phyloP scores from a whole-genome alignment of 2,329 filamentous ascomycete genomes.

The Hymenoscyphus fraxineus region DNA sequence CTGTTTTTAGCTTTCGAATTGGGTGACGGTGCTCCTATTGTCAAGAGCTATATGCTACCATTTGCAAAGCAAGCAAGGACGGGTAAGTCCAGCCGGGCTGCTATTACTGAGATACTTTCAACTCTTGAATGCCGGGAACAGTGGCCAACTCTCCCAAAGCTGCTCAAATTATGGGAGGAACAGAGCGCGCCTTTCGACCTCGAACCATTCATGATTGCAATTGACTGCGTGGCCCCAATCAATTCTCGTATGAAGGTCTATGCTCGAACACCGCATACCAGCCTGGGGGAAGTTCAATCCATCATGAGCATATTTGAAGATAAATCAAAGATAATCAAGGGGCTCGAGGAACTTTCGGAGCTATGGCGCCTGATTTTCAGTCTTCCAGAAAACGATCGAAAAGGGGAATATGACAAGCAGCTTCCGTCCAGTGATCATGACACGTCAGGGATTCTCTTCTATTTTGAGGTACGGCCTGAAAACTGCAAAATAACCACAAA shows the following conservation, averaged over 20 bases:
- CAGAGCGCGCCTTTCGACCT: not conserved
- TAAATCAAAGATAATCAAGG: not conserved
- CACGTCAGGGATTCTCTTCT: not conserved
- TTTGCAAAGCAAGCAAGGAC: not conserved
- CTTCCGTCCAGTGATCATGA: not conserved
- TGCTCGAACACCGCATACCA: not conserved
- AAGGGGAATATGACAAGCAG: no score
- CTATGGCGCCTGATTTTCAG: not conserved
- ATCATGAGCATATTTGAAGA: not conserved
- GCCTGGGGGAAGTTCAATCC: not conserved
- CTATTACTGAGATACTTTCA: not conserved
- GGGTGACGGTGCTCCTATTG: not conserved
- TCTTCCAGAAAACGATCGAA: not conserved
- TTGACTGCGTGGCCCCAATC: not conserved
- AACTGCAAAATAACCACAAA: not conserved
- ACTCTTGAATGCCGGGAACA: not conserved
- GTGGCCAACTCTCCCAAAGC: not conserved
- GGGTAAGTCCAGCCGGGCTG: not conserved
- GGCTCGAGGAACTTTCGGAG: not conserved
- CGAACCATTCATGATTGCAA: not conserved
- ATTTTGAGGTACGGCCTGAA: not conserved
- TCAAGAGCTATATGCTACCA: not conserved
- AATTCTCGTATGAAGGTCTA: not conserved
- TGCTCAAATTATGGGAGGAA: not conserved
- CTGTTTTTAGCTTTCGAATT: constrained; percentile 1